A percentile compares a stretch with the other conserved stretches of the same genome.
These are phyloP conservation scores for Citrullus mucosospermus DNA, from an alignment of 306 rosid species.

Conservation along the genomic window DNA sequence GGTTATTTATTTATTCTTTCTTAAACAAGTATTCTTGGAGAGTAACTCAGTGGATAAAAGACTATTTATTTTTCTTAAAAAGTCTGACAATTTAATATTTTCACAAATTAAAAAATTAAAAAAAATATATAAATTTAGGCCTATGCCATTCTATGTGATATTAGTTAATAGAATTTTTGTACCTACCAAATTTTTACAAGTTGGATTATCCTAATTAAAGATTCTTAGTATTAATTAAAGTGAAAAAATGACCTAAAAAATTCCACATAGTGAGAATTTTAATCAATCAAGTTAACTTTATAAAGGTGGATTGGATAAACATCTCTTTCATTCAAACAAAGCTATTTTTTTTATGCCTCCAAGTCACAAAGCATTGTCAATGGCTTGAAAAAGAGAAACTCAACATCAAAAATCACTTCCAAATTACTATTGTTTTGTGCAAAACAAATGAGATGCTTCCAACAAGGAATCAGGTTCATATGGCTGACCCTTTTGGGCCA, in stretches of 20 bases:
- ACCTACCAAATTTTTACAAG: no score
- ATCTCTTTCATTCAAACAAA: not conserved
- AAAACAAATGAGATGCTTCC: not conserved
- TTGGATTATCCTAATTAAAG: not conserved
- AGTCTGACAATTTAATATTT: no score
- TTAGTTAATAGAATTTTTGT: no score
- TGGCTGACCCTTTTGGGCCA: conserved; percentile 1
- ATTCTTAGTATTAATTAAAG: not conserved
- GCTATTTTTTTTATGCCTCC: not conserved
- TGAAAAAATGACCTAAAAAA: not conserved
- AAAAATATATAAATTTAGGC: no score
- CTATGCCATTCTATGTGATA: no score
- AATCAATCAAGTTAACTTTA: not conserved
- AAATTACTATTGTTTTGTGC: not conserved
- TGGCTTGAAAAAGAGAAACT: not conserved
- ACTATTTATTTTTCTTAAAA: no score
- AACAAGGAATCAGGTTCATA: not conserved
- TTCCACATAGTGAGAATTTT: not conserved
- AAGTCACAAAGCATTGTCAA: not conserved
- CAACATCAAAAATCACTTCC: not conserved
- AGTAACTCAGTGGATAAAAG: no score
- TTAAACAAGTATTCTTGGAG: no score
- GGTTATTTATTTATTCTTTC: no score
- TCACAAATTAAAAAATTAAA: no score
- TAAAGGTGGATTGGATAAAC: conserved; percentile 2